These are phyloP conservation scores for Stropharia rugosoannulata DNA, from an alignment of 768 basidiomycete genomes.

Conservation along the genomic window DNA sequence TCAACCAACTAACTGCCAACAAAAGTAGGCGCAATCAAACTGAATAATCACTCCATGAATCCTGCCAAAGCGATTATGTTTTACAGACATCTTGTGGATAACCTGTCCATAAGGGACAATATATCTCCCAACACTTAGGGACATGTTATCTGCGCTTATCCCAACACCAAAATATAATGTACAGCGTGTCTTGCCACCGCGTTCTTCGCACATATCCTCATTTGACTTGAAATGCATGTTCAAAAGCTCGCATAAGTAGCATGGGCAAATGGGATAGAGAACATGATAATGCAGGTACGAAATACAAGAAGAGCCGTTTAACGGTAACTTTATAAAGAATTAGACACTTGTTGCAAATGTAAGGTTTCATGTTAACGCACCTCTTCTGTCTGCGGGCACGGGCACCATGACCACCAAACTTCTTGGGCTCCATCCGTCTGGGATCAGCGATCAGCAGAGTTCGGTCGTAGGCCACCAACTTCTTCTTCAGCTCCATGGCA, in stretches of 20 bases:
- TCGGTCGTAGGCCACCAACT: slow-evolving; percentile 92
- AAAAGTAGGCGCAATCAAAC: neutral
- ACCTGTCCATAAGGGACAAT: neutral
- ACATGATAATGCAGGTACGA: slow-evolving; percentile 46
- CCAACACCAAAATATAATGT: neutral
- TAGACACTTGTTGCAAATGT: slow-evolving; percentile 2
- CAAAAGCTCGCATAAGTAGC: slow-evolving; percentile 31
- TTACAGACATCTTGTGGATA: neutral
- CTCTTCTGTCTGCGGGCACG: slow-evolving; percentile 98
- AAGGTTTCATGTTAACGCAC: slow-evolving; percentile 40
- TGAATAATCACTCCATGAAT: neutral
- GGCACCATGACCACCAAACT: slow-evolving; percentile 98
- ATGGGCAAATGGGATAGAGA: slow-evolving; percentile 34
- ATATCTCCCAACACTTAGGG: neutral
- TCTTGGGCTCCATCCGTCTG: slow-evolving; percentile 98
- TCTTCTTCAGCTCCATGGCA: slow-evolving; percentile 98
- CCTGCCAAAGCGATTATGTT: neutral
- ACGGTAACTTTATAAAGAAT: slow-evolving; percentile 64
- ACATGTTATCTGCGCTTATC: neutral
- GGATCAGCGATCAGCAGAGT: slow-evolving; percentile 90
- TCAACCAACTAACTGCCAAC: neutral
- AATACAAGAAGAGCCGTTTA: slow-evolving; percentile 42
- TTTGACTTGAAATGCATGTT: slow-evolving; percentile 5
- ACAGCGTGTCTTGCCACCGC: neutral
- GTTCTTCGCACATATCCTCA: neutral